Base-by-base conservation (phyloP, 192 early-diverging fungal species). In the Coemansia sp. region DNA sequence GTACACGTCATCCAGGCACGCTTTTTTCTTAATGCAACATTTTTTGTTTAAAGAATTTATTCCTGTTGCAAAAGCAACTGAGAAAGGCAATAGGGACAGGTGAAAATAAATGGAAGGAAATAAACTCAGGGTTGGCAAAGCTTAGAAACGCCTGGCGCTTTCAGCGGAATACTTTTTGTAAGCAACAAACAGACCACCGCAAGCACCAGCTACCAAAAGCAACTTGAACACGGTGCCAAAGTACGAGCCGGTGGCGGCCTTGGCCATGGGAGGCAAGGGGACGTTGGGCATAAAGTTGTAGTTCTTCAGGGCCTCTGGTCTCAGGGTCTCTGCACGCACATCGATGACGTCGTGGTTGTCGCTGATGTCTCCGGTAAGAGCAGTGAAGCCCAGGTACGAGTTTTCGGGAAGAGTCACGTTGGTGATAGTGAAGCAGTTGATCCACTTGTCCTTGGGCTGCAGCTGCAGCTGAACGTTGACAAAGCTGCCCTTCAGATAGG, bases 361-460 rank as follows among this genome's bases (percentile, higher is more conserved):
- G 53, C 84, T 83, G 39, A 95, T 86, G 58, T 92, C 95, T 60
- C 97, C 97, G 0, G 97, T 99, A 47, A 86, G 81, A 6, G 95
- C 91, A 32, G 91, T 85, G 79, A 97, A 98, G 6, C 95, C 95
- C 49, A 98, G 83, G 75, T 93, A 97, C 36, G 87, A 75, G 48
- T 78, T 59, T n/a, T 70, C 46, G 0, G 95, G 94, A 59, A 99
- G 67, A n/a, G 83, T 86, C 25, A 93, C 85, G 60, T 95, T 86
- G 22, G 75, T 62, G 23, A 87, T 76, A 9, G 83, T 87, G 72
- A 99, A 97, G 75, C 97, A 99, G 47, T 88, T 72, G 51, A 83
- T 82, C 89, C 89, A 98, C 55, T 82, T 75, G 32, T 88, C 88
- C 60, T 86, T 69, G 29, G 79, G 80, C 58, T 78, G 72, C 54